These are phyloP conservation scores for Sphaerosporella brunnea DNA, from an alignment of 495 filamentous ascomycete genomes.

Conservation along the genomic window DNA sequence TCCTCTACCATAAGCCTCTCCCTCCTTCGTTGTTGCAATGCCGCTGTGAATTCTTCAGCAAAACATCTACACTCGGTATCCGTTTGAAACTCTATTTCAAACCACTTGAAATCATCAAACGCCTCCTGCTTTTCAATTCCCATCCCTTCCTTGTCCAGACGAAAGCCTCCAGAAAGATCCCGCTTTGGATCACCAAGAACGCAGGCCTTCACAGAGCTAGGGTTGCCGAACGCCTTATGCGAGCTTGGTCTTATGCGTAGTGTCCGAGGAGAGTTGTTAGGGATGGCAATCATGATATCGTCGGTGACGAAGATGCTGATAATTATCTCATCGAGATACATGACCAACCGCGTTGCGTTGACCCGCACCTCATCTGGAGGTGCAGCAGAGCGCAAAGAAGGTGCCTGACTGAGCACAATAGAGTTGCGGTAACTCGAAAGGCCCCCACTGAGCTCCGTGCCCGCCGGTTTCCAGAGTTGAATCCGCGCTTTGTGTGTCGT, in stretches of 20 bases:
- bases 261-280: background rate
- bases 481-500: conserved; percentile 16
- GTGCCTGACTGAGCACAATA: background rate
- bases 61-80: conserved; percentile 12
- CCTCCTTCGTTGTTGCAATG: conserved; percentile 13
- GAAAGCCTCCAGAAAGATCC: conserved; percentile 14
- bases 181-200: conserved; percentile 9
- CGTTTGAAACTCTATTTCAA: conserved; percentile 21
- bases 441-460: background rate
- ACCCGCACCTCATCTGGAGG: background rate
- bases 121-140: conserved; percentile 10
- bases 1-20: conserved; percentile 15
- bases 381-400: background rate
- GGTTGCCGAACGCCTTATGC: conserved; percentile 10
- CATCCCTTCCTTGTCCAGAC: conserved; percentile 20
- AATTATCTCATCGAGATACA: conserved; percentile 16
- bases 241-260: conserved; percentile 15
- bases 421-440: background rate
- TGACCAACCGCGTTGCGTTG: conserved; percentile 16
- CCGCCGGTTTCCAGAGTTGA: conserved; percentile 15
- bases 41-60: conserved; percentile 8
- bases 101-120: conserved; percentile 24
- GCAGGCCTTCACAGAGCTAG: conserved; percentile 15
- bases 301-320: conserved; percentile 21
- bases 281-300: conserved; percentile 7